Percentiles rank a stretch among this genome's conserved stretches.
Evolutionary conservation across 2,329 filamentous ascomycete species (phyloP).

Genomic region (Aspergillus ruber): DNA sequence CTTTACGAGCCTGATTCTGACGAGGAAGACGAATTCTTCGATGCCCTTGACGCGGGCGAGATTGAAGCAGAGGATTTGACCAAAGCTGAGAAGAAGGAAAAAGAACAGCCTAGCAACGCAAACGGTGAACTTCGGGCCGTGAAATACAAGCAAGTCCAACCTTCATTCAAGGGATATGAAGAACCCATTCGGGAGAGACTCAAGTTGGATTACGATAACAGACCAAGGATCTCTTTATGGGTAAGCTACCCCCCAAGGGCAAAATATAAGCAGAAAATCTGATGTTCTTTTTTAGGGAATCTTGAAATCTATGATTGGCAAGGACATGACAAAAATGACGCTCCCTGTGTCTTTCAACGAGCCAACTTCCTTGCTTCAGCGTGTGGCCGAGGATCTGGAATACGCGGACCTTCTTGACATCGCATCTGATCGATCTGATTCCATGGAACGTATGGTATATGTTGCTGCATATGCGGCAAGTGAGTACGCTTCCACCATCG

Average conservation of each 20-base stretch:
- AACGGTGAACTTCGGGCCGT: constrained; percentile 39
- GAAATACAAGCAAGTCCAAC: constrained; percentile 60
- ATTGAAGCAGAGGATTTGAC: constrained; percentile 65
- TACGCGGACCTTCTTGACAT: constrained; percentile 88
- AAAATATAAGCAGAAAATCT: background rate
- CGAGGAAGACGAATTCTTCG: constrained; percentile 84
- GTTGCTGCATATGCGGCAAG: constrained; percentile 93
- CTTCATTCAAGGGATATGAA: constrained; percentile 84
- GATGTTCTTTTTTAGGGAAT: constrained; percentile 59
- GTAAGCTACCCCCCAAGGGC: constrained; percentile 51
- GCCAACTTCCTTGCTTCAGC: constrained; percentile 88
- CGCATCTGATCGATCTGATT: constrained; percentile 77
- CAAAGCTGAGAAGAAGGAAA: constrained; percentile 39
- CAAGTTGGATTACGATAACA: constrained; percentile 84
- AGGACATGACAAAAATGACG: constrained; percentile 99
- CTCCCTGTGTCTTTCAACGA: constrained; percentile 98
- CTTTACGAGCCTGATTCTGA: constrained; percentile 71
- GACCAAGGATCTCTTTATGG: constrained; percentile 94
- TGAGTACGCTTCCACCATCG: constrained; percentile 94
- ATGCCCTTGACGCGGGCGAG: constrained; percentile 88
- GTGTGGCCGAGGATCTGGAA: constrained; percentile 96
- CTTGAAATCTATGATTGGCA: constrained; percentile 98
- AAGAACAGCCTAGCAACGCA: constrained; percentile 39
- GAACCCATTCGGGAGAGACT: constrained; percentile 72
- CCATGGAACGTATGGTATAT: constrained; percentile 86